A percentile compares a stretch with the other conserved stretches of the same genome.
These are phyloP conservation scores for Russula foetens DNA, from an alignment of 768 basidiomycete species.

Conservation along the genomic window DNA sequence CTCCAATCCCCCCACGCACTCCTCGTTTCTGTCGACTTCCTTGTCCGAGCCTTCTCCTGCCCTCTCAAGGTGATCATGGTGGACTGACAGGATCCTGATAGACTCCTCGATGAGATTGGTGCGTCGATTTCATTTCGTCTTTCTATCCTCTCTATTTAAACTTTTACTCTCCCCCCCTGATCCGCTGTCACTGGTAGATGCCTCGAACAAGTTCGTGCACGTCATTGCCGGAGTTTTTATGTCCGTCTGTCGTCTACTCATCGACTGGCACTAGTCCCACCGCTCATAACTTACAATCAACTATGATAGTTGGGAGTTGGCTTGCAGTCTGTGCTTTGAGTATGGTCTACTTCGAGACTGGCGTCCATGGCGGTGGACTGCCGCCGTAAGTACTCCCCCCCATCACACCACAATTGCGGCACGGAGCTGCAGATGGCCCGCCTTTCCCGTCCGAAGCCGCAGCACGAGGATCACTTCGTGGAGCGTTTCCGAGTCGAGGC, in stretches of 20 bases:
- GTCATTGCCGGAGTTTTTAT: slow-evolving; percentile 17
- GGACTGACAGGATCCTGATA: slow-evolving; percentile 14
- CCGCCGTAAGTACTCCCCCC: neutral
- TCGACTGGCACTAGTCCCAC: too few relatives aligned
- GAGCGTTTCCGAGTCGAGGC: slow-evolving; percentile 20
- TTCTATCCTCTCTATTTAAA: neutral
- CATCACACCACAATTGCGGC: neutral
- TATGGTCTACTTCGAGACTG: neutral
- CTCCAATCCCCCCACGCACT: too few relatives aligned
- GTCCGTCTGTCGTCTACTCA: neutral
- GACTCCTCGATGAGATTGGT: slow-evolving; percentile 5
- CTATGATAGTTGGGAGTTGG: slow-evolving; percentile 20
- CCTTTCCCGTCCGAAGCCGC: slow-evolving; percentile 7
- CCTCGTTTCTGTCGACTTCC: too few relatives aligned
- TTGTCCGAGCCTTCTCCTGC: neutral
- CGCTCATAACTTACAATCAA: too few relatives aligned
- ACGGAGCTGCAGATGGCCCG: slow-evolving; percentile 15
- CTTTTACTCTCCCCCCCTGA: too few relatives aligned
- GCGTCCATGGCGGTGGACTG: slow-evolving; percentile 17
- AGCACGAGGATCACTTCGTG: slow-evolving; percentile 3
- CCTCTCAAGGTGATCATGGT: slow-evolving; percentile 4
- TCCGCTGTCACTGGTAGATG: neutral
- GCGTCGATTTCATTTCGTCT: neutral
- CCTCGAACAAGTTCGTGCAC: slow-evolving; percentile 14
- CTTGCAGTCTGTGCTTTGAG: slow-evolving; percentile 13